Conservation (phyloP, 768 basidiomycete genomes). For the Pulveroboletus frians region DNA sequence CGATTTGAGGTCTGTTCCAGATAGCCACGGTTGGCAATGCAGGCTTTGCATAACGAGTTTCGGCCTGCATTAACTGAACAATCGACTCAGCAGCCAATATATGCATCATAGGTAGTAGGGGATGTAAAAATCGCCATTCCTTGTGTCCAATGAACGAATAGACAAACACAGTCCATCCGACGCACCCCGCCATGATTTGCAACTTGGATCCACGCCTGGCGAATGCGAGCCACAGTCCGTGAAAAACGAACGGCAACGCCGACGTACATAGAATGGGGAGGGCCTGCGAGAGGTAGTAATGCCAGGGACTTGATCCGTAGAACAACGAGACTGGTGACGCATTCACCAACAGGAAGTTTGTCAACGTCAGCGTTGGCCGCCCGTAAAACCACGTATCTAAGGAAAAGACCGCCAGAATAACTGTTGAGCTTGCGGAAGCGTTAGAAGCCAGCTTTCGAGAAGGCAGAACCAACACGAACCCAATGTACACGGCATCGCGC, state of each 20-base stretch:
- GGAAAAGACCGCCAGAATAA: slow-evolving; percentile 31
- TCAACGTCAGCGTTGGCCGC: slow-evolving; percentile 60
- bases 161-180: slow-evolving; percentile 57
- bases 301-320: slow-evolving; percentile 82
- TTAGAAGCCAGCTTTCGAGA: slow-evolving; percentile 7
- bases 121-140: slow-evolving; percentile 97
- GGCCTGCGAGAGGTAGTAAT: slow-evolving; percentile 85
- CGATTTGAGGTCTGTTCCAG: slow-evolving; percentile 26
- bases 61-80: slow-evolving; percentile 38
- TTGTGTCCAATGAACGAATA: slow-evolving; percentile 90
- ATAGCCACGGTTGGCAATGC: not conserved
- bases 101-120: slow-evolving; percentile 79
- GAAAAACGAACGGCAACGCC: slow-evolving; percentile 64
- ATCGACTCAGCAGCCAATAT: slow-evolving; percentile 72
- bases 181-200: slow-evolving; percentile 42
- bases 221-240: slow-evolving; percentile 46
- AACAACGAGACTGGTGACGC: slow-evolving; percentile 84
- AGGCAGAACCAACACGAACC: slow-evolving; percentile 36
- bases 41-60: not conserved
- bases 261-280: slow-evolving; percentile 79
- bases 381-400: slow-evolving; percentile 74
- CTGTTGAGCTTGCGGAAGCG: slow-evolving; percentile 12
- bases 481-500: slow-evolving; percentile 36
- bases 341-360: slow-evolving; percentile 83
- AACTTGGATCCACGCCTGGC: slow-evolving; percentile 24